Percentiles rank a stretch among this genome's conserved stretches.
Evolutionary conservation across 306 rosid species (phyloP).

Genomic region (Casuarina glauca): DNA sequence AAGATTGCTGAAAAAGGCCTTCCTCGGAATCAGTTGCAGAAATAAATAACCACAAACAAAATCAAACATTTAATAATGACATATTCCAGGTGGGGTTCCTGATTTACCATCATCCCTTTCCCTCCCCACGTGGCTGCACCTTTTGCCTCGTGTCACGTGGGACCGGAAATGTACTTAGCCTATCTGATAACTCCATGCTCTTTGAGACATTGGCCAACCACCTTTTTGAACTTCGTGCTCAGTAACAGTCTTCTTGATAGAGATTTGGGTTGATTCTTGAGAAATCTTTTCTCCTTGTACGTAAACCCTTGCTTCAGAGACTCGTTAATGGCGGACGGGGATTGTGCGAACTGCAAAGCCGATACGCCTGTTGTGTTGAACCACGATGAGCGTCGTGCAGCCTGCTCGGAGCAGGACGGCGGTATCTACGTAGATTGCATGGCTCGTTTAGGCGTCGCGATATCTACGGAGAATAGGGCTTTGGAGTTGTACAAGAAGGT

Average conservation of each 20-base stretch:
- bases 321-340: not conserved
- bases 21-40: not conserved
- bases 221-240: not conserved
- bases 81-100: conserved; percentile 16
- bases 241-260: not conserved
- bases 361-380: conserved; percentile 2
- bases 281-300: too few relatives aligned
- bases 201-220: not conserved
- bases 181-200: not conserved
- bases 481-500: conserved; percentile 9
- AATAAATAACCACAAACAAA: conserved; percentile 2
- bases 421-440: not conserved
- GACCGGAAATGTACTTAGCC: not conserved
- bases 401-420: too few relatives aligned
- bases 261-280: not conserved
- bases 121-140: conserved; percentile 8
- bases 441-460: not conserved
- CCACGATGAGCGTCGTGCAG: not conserved
- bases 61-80: not conserved
- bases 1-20: conserved; percentile 11
- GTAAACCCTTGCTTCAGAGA: not conserved
- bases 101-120: not conserved
- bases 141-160: conserved; percentile 13
- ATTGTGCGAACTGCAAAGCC: conserved; percentile 11
- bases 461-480: not conserved